A percentile compares a stretch with the other conserved stretches of the same genome.
phyloP scores from a whole-genome alignment of 1,284 basidiomycete genomes.

The Cryptococcus sp. region DNA sequence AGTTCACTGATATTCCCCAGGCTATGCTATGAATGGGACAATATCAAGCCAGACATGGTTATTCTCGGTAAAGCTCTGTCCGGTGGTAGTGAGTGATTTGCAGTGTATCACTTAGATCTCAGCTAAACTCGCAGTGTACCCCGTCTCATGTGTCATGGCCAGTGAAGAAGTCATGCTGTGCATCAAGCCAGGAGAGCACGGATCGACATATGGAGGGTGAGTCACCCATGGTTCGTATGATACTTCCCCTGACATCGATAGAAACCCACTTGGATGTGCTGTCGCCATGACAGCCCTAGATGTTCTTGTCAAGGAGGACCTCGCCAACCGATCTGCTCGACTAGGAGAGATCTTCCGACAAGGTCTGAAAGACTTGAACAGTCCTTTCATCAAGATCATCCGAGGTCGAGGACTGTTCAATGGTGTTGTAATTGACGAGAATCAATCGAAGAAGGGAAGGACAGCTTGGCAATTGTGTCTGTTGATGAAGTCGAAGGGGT shows the following conservation, averaged over 20 bases:
- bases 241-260: constrained; percentile 33
- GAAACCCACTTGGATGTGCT: constrained; percentile 92
- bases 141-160: constrained; percentile 89
- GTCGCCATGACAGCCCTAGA: constrained; percentile 86
- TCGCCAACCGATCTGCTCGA: constrained; percentile 68
- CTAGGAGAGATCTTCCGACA: constrained; percentile 80
- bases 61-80: constrained; percentile 94
- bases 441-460: constrained; percentile 65
- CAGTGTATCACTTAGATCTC: background rate
- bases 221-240: constrained; percentile 24
- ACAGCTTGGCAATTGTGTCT: constrained; percentile 96
- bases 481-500: constrained; percentile 85
- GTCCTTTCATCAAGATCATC: constrained; percentile 66
- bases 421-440: constrained; percentile 89
- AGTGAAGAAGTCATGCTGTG: constrained; percentile 88
- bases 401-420: constrained; percentile 86
- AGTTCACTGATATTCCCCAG: constrained; percentile 46
- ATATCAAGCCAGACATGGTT: constrained; percentile 85
- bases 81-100: constrained; percentile 66
- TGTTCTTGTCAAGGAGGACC: constrained; percentile 79
- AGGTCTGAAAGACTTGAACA: constrained; percentile 61
- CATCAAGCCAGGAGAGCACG: constrained; percentile 95
- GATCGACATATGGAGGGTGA: constrained; percentile 90
- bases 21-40: constrained; percentile 83
- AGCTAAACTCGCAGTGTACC: constrained; percentile 63